These are phyloP conservation scores for Paraleonurus japonicus DNA, from an alignment of 257 asterid species.

Conservation along the genomic window DNA sequence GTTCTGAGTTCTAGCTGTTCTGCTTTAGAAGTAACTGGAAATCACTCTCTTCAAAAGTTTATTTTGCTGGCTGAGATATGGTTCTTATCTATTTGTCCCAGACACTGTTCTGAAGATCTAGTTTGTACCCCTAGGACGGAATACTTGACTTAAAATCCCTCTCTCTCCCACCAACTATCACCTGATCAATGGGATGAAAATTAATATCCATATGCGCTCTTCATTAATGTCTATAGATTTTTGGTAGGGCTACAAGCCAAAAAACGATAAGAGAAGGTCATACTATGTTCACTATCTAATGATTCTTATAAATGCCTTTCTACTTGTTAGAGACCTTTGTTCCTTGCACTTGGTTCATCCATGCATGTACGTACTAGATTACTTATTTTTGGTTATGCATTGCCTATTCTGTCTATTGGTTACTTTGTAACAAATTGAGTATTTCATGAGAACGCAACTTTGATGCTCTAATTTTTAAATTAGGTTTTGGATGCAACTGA, in stretches of 20 bases:
- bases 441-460: conserved; percentile 6
- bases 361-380: neutral
- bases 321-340: neutral
- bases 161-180: neutral
- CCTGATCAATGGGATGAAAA: neutral
- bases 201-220: neutral
- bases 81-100: neutral
- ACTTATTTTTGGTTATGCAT: neutral
- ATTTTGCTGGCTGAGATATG: neutral
- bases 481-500: conserved; percentile 99
- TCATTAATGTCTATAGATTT: neutral
- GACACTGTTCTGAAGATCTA: neutral
- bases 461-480: conserved; percentile 25
- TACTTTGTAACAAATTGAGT: neutral
- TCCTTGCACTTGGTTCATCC: conserved; percentile 4
- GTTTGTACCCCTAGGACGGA: neutral
- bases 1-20: neutral
- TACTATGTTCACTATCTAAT: neutral
- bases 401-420: neutral
- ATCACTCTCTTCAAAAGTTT: conserved; percentile 1
- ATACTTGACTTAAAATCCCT: neutral
- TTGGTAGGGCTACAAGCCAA: neutral
- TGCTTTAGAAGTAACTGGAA: neutral
- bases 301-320: neutral
- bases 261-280: neutral